phyloP scores from a whole-genome alignment of 1,139 yeast species.

The Candida glucosophila region DNA sequence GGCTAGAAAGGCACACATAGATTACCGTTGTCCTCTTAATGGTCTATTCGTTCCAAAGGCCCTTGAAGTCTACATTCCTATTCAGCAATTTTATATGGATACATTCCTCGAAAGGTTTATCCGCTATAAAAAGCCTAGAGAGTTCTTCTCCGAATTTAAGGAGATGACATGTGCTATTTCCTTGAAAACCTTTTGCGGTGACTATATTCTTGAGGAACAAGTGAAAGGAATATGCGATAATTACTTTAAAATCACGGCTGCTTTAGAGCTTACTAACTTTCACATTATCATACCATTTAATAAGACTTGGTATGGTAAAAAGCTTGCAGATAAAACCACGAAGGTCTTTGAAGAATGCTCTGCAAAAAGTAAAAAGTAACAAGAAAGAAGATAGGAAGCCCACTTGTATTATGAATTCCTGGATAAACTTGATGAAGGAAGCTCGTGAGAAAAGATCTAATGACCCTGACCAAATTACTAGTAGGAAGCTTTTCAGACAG shows the following conservation, averaged over 20 bases:
- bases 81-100: conserved; percentile 78
- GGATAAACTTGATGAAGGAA: conserved; percentile 80
- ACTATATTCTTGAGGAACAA: conserved; percentile 85
- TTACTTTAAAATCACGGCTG: conserved; percentile 86
- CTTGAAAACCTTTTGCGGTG: conserved; percentile 90
- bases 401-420: conserved; percentile 87
- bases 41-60: conserved; percentile 84
- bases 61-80: conserved; percentile 73
- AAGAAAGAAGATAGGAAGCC: conserved; percentile 67
- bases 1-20: conserved; percentile 92
- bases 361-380: conserved; percentile 71
- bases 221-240: conserved; percentile 82
- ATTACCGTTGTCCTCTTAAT: conserved; percentile 83
- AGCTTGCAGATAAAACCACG: conserved; percentile 91
- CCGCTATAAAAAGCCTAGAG: conserved; percentile 50
- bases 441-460: conserved; percentile 49
- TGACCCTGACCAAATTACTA: conserved; percentile 44
- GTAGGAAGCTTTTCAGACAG: conserved; percentile 81
- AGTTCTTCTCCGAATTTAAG: conserved; percentile 88
- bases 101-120: conserved; percentile 62
- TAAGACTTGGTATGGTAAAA: conserved; percentile 96
- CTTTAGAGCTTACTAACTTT: conserved; percentile 92
- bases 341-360: conserved; percentile 84
- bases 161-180: conserved; percentile 94
- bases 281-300: conserved; percentile 94